Evolutionary conservation across 2,329 filamentous ascomycete genomes (phyloP).

Genomic region (Paraphoma sp.): DNA sequence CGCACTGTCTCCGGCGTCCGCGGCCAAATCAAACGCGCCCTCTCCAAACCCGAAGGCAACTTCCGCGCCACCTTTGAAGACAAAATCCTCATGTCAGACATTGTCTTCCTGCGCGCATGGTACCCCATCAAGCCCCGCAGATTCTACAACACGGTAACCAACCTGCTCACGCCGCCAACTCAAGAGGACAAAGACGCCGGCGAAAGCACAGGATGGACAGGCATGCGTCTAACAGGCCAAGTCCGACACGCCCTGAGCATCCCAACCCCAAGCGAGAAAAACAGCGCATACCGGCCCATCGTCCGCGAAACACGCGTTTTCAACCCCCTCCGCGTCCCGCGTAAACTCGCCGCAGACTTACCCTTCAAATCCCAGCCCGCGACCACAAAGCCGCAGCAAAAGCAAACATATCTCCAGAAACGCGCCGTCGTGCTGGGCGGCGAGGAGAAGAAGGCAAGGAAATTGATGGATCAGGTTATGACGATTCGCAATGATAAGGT

Average conservation of each 20-base stretch:
- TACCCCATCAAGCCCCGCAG: slow-evolving; percentile 93
- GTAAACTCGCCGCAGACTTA: slow-evolving; percentile 79
- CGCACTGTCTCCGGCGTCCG: slow-evolving; percentile 95
- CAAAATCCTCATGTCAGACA: slow-evolving; percentile 95
- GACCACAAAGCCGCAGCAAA: slow-evolving; percentile 78
- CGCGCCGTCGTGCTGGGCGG: slow-evolving; percentile 84
- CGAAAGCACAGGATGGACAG: slow-evolving; percentile 69
- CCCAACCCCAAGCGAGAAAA: slow-evolving; percentile 78
- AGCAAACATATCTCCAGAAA: slow-evolving; percentile 91
- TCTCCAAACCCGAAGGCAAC: slow-evolving; percentile 91
- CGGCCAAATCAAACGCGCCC: slow-evolving; percentile 95
- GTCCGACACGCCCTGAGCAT: slow-evolving; percentile 80
- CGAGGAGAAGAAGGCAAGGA: slow-evolving; percentile 88
- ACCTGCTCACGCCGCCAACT: slow-evolving; percentile 72
- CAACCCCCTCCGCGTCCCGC: slow-evolving; percentile 74
- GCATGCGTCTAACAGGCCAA: slow-evolving; percentile 93
- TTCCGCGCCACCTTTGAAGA: slow-evolving; percentile 98
- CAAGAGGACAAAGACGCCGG: slow-evolving; percentile 31
- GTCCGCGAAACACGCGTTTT: slow-evolving; percentile 59
- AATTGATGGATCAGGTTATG: slow-evolving; percentile 90
- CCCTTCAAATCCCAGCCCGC: slow-evolving; percentile 94
- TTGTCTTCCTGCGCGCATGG: slow-evolving; percentile 96
- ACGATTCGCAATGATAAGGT: slow-evolving; percentile 90
- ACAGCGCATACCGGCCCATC: slow-evolving; percentile 80
- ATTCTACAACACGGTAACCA: slow-evolving; percentile 96